phyloP scores from a whole-genome alignment of 768 basidiomycete genomes.

The Hygrocybe punicea region DNA sequence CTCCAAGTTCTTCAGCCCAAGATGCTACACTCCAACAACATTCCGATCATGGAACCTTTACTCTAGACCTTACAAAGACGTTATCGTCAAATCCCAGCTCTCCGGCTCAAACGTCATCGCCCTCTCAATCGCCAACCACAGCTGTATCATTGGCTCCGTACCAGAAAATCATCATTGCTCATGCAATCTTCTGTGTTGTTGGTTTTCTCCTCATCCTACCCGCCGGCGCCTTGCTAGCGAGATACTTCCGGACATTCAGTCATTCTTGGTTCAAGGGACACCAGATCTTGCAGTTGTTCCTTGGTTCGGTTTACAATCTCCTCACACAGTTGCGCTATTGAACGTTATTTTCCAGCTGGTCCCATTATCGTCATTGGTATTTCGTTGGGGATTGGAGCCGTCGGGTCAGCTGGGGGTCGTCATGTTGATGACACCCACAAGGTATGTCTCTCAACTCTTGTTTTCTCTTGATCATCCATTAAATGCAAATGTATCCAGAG shows the following conservation, averaged over 20 bases:
- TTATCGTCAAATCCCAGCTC: constrained; percentile 16
- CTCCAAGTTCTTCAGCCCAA: constrained; percentile 45
- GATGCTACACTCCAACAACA: constrained; percentile 51
- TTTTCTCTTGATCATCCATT: too few relatives aligned
- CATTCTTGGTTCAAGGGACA: constrained; percentile 54
- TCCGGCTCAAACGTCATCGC: constrained; percentile 17
- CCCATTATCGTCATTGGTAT: constrained; percentile 43
- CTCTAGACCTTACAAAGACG: constrained; percentile 48
- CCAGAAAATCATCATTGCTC: constrained; percentile 52
- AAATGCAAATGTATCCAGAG: constrained; percentile 29
- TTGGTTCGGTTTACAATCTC: constrained; percentile 35
- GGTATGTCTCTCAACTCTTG: constrained; percentile 26
- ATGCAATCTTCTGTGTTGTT: constrained; percentile 48
- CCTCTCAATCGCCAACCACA: not conserved
- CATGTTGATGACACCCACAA: constrained; percentile 50
- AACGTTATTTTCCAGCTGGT: constrained; percentile 34
- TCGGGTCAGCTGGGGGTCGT: constrained; percentile 30
- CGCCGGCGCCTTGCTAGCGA: constrained; percentile 50
- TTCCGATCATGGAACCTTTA: constrained; percentile 37
- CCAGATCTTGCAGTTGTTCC: constrained; percentile 45
- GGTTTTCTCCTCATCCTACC: constrained; percentile 56
- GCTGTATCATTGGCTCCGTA: constrained; percentile 42
- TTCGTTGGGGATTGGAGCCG: constrained; percentile 42
- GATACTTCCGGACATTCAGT: constrained; percentile 49
- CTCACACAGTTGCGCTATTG: constrained; percentile 4